A percentile compares a stretch with the other conserved stretches of the same genome.
Evolutionary conservation across 371 early-diverging fungal genomes (phyloP).

Genomic region (Mucor irregularis): DNA sequence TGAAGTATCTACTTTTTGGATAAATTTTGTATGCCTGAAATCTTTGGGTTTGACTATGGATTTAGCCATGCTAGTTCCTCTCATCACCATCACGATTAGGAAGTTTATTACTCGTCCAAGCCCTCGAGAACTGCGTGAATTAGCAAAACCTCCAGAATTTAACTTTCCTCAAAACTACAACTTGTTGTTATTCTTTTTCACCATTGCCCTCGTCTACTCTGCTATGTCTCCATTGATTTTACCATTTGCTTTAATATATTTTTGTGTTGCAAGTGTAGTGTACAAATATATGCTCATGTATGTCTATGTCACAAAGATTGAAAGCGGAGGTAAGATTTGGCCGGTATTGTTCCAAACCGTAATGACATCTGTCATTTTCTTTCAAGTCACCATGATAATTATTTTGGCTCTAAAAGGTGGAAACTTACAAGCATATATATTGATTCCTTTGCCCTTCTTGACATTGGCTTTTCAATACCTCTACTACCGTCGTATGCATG

Average conservation of each 20-base stretch:
- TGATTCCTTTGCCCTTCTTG: constrained; percentile 64
- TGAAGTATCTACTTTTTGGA: constrained; percentile 65
- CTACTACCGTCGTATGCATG: constrained; percentile 39
- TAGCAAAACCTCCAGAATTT: constrained; percentile 72
- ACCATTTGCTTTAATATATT: constrained; percentile 73
- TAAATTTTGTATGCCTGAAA: constrained; percentile 69
- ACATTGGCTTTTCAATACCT: constrained; percentile 58
- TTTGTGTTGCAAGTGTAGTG: constrained; percentile 65
- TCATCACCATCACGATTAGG: constrained; percentile 56
- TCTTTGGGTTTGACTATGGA: constrained; percentile 60
- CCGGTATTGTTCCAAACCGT: constrained; percentile 72
- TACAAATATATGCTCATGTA: constrained; percentile 80
- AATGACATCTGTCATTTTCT: constrained; percentile 58
- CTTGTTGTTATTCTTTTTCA: constrained; percentile 71
- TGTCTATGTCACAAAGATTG: constrained; percentile 63
- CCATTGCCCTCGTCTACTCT: constrained; percentile 75
- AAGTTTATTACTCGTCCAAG: constrained; percentile 67
- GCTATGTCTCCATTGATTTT: constrained; percentile 77
- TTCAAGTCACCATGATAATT: constrained; percentile 69
- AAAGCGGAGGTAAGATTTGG: constrained; percentile 79
- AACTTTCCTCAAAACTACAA: constrained; percentile 75
- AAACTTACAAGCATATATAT: constrained; percentile 42
- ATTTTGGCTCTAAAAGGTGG: constrained; percentile 49
- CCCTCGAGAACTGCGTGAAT: constrained; percentile 67
- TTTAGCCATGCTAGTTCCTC: constrained; percentile 68